phyloP scores from a whole-genome alignment of 202 grass and related monocot species.

The Cymbopogon flexuosus region DNA sequence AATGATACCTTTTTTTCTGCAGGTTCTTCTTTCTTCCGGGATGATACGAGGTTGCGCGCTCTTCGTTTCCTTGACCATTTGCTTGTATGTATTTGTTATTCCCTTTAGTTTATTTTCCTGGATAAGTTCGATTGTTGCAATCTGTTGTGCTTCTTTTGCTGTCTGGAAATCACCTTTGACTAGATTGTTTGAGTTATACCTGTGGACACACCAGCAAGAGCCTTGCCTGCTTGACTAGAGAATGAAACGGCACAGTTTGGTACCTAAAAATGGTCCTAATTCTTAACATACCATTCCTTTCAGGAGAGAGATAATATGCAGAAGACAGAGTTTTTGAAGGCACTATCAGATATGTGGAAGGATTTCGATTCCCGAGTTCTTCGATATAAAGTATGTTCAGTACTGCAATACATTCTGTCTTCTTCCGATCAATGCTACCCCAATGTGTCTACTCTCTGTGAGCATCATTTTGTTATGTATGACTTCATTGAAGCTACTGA shows the following conservation, averaged over 20 bases:
- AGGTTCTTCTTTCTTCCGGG: slow-evolving; percentile 95
- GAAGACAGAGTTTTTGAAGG: slow-evolving; percentile 98
- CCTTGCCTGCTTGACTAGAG: slow-evolving; percentile 23
- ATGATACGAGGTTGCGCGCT: slow-evolving; percentile 93
- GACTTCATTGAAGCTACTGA: background rate
- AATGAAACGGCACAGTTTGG: slow-evolving; percentile 4
- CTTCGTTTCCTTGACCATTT: slow-evolving; percentile 99
- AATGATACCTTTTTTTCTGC: slow-evolving; percentile 7
- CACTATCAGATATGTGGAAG: slow-evolving; percentile 98
- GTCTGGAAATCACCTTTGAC: background rate
- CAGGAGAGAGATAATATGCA: slow-evolving; percentile 99
- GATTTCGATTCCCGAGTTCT: slow-evolving; percentile 94
- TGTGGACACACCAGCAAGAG: background rate
- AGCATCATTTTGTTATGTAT: background rate
- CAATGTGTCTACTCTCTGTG: background rate
- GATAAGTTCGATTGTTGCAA: background rate
- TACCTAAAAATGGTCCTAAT: slow-evolving; percentile 24
- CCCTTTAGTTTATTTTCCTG: slow-evolving; percentile 26
- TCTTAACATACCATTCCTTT: slow-evolving; percentile 27
- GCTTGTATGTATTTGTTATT: slow-evolving; percentile 61
- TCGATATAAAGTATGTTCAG: slow-evolving; percentile 83
- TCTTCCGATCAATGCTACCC: background rate
- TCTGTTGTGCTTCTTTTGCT: background rate
- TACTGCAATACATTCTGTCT: slow-evolving; percentile 17
- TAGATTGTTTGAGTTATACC: background rate